A percentile compares a stretch with the other conserved stretches of the same genome.
Conservation (phyloP, 257 asterid species). For the Solanum paucissectum region DNA sequence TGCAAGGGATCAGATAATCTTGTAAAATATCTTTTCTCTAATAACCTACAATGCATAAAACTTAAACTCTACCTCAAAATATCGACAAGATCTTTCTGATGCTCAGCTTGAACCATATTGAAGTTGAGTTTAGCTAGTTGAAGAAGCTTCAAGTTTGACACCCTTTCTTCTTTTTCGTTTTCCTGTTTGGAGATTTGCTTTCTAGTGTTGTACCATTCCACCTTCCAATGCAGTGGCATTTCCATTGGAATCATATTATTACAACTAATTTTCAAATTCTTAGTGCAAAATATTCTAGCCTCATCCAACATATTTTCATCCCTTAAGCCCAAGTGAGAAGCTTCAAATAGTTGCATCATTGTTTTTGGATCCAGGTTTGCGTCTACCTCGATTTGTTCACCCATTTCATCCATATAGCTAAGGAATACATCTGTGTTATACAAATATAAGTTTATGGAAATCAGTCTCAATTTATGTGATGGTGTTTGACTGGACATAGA, state of each 20-base stretch:
- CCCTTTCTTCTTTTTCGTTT: neutral
- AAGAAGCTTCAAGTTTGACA: conserved; percentile 1
- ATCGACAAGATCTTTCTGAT: conserved; percentile 42
- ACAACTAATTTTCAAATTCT: neutral
- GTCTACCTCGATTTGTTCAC: neutral
- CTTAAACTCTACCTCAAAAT: conserved; percentile 22
- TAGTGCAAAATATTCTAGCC: conserved; percentile 12
- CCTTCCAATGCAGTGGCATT: conserved; percentile 29
- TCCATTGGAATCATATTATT: neutral
- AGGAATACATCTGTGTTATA: conserved; percentile 20
- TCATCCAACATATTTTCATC: conserved; percentile 18
- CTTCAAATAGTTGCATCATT: conserved; percentile 33
- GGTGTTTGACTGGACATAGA: neutral
- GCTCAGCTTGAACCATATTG: conserved; percentile 36
- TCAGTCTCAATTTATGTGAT: neutral
- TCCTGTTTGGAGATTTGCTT: conserved; percentile 10
- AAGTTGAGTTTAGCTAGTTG: conserved; percentile 45
- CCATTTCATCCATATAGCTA: conserved; percentile 9
- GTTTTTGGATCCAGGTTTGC: conserved; percentile 2
- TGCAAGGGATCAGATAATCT: neutral
- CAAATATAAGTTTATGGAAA: neutral
- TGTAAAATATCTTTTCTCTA: neutral
- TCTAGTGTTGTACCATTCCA: conserved; percentile 35
- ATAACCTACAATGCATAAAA: neutral
- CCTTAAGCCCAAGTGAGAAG: conserved; percentile 31